These are phyloP conservation scores for Teunomyces panamensis DNA, from an alignment of 805 yeast species.

Conservation along the genomic window DNA sequence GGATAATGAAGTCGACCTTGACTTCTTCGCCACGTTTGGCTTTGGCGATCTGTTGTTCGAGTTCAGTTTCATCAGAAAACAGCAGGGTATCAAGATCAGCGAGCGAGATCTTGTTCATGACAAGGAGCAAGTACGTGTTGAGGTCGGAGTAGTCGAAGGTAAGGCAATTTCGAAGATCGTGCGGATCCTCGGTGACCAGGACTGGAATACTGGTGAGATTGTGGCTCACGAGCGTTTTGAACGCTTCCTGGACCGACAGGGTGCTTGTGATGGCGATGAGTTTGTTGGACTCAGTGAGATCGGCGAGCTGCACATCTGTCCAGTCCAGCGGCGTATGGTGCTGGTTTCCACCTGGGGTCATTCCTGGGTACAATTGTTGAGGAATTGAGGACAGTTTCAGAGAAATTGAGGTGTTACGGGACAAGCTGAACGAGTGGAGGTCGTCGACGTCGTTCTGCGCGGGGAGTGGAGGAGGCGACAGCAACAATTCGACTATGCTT, in stretches of 20 bases:
- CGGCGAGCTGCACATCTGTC: slow-evolving; percentile 68
- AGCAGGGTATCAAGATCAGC: slow-evolving; percentile 33
- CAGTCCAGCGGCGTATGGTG: slow-evolving; percentile 46
- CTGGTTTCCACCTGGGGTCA: too few species aligned
- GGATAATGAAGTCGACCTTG: slow-evolving; percentile 85
- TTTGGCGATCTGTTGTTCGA: slow-evolving; percentile 44
- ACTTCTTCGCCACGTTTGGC: slow-evolving; percentile 89
- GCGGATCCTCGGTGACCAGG: slow-evolving; percentile 39
- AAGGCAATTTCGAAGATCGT: slow-evolving; percentile 60
- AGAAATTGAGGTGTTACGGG: slow-evolving; percentile 32
- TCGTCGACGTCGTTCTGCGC: slow-evolving; percentile 39
- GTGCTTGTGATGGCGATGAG: slow-evolving; percentile 65
- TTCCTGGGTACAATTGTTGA: not conserved
- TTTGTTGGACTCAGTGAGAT: slow-evolving; percentile 75
- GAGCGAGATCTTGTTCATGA: slow-evolving; percentile 63
- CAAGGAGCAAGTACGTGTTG: slow-evolving; percentile 79
- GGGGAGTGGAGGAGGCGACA: slow-evolving; percentile 72
- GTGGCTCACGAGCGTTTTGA: slow-evolving; percentile 67
- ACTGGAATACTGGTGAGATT: slow-evolving; percentile 88
- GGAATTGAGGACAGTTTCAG: slow-evolving; percentile 17
- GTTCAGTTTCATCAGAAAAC: slow-evolving; percentile 23
- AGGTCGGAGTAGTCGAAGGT: slow-evolving; percentile 92
- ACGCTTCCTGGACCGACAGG: slow-evolving; percentile 82
- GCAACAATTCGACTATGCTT: slow-evolving; percentile 70
- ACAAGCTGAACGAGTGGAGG: slow-evolving; percentile 36